Conservation (phyloP, 108 stramenopile genomes). For the Cylindrotheca fusiformis region DNA sequence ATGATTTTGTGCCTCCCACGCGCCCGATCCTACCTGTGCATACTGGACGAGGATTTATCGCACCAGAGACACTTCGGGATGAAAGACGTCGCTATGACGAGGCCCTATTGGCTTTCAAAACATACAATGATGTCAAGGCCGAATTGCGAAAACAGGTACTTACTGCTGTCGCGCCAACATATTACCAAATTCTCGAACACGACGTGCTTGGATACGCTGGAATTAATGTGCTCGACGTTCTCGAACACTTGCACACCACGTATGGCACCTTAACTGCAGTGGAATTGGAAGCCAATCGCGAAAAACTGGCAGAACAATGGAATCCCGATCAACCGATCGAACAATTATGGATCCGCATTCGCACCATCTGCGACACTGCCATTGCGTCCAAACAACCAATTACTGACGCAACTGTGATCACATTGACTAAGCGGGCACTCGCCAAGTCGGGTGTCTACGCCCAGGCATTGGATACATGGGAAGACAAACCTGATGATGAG, state of each 20-base stretch:
- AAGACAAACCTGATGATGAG: too few species aligned
- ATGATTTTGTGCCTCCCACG: neutral
- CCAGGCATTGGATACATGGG: neutral
- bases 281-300: slow-evolving; percentile 13
- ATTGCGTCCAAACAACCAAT: neutral
- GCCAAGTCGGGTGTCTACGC: neutral
- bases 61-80: neutral
- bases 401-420: neutral
- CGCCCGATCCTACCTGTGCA: neutral
- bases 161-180: slow-evolving; percentile 10
- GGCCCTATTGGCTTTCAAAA: neutral
- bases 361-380: slow-evolving; percentile 8
- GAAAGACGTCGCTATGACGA: neutral
- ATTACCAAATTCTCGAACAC: slow-evolving; percentile 2
- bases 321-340: slow-evolving; percentile 24
- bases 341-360: slow-evolving; percentile 8
- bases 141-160: slow-evolving; percentile 1
- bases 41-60: neutral
- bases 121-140: neutral
- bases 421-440: neutral
- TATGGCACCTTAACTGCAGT: slow-evolving; percentile 25
- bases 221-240: slow-evolving; percentile 1
- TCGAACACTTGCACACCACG: slow-evolving; percentile 13
- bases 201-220: slow-evolving; percentile 1
- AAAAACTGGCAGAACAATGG: slow-evolving; percentile 1